Conservation (phyloP, 2,329 filamentous ascomycete species). For the Periconia sp. region DNA sequence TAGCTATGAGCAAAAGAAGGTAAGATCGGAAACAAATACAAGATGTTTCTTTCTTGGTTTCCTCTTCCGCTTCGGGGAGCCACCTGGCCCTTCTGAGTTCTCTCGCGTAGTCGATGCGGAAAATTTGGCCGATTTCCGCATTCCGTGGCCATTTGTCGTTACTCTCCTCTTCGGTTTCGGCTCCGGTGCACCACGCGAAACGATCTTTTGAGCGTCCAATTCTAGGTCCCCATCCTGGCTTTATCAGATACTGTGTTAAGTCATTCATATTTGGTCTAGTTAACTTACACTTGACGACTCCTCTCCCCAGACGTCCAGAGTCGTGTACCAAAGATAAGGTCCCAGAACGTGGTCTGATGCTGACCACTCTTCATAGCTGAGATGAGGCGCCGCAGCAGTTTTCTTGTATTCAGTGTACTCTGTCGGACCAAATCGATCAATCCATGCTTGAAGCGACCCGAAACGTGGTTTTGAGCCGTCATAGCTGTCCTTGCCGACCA, state of each 20-base stretch:
- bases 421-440: constrained; percentile 23
- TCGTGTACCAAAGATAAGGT: constrained; percentile 36
- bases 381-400: constrained; percentile 24
- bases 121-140: constrained; percentile 18
- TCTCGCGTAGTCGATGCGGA: constrained; percentile 20
- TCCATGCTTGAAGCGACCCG: constrained; percentile 23
- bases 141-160: constrained; percentile 31
- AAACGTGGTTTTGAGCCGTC: constrained; percentile 10
- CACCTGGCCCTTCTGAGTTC: constrained; percentile 26
- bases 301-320: constrained; percentile 35
- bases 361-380: constrained; percentile 41
- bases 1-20: constrained; percentile 9
- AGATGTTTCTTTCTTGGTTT: constrained; percentile 36
- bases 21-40: constrained; percentile 15
- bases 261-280: too few relatives aligned
- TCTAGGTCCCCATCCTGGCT: constrained; percentile 32
- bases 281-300: constrained; percentile 35
- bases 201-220: constrained; percentile 23
- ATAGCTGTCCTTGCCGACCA: constrained; percentile 12
- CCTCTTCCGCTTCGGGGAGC: constrained; percentile 35
- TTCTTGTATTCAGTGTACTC: constrained; percentile 36
- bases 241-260: too few relatives aligned
- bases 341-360: constrained; percentile 33
- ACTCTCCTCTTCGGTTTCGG: constrained; percentile 33
- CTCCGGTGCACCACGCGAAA: constrained; percentile 24